Percentiles rank a stretch among this genome's conserved stretches.
Conservation (phyloP, 768 basidiomycete species). For the Tremella mesenterica region DNA sequence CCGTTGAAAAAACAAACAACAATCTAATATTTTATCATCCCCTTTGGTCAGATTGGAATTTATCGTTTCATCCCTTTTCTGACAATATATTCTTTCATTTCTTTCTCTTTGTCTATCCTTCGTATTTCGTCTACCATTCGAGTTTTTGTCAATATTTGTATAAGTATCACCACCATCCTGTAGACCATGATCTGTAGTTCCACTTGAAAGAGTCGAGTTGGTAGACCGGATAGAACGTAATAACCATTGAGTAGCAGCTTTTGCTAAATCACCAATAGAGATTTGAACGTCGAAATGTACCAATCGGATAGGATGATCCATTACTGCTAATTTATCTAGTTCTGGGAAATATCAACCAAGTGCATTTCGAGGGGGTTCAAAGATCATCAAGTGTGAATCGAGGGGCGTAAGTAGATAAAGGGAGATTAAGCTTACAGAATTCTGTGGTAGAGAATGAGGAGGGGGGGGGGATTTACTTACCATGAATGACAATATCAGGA, state of each 20-base stretch:
- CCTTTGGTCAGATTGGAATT: constrained; percentile 15
- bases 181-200: too few relatives aligned
- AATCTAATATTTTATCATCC: constrained; percentile 35
- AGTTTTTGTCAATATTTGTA: constrained; percentile 7
- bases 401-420: neutral
- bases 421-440: too few relatives aligned
- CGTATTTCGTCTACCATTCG: too few relatives aligned
- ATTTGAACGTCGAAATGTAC: neutral
- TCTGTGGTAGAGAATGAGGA: too few relatives aligned
- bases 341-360: neutral
- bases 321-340: constrained; percentile 3
- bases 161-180: constrained; percentile 6
- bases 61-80: constrained; percentile 16
- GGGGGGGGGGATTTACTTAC: too few relatives aligned
- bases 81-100: constrained; percentile 24
- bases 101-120: too few relatives aligned
- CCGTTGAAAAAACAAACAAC: constrained; percentile 22
- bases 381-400: neutral
- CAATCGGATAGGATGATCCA: neutral
- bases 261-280: neutral
- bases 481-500: constrained; percentile 27
- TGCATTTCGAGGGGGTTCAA: neutral
- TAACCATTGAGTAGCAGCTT: neutral
- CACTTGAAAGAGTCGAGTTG: constrained; percentile 11
- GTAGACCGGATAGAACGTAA: neutral